phyloP scores from a whole-genome alignment of 352 stramenopile genomes.

The Pythium sp. region DNA sequence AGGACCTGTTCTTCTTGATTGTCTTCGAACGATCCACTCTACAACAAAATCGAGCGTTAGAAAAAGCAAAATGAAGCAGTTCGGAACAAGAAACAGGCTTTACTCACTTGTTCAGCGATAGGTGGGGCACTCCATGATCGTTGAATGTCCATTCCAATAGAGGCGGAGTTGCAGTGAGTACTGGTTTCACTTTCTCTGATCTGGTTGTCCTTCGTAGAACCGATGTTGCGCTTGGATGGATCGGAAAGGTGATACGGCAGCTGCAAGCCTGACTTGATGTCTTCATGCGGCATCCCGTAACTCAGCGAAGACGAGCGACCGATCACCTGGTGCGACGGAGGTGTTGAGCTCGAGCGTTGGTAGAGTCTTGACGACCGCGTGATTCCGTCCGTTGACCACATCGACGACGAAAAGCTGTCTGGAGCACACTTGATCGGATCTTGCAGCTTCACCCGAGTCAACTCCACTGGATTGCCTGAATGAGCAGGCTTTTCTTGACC shows the following conservation, averaged over 20 bases:
- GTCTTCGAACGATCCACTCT: constrained; percentile 24
- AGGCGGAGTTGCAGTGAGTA: background rate
- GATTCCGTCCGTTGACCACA: constrained; percentile 69
- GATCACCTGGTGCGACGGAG: constrained; percentile 17
- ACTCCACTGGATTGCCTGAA: constrained; percentile 43
- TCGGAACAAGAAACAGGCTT: background rate
- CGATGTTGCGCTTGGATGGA: background rate
- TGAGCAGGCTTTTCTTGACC: constrained; percentile 37
- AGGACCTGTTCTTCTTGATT: constrained; percentile 35
- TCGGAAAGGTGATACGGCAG: background rate
- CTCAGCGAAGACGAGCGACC: background rate
- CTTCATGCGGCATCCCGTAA: constrained; percentile 2
- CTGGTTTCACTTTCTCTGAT: background rate
- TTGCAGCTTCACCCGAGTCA: constrained; percentile 56
- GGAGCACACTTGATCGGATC: constrained; percentile 34
- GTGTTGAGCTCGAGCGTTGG: constrained; percentile 35
- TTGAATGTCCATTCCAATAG: constrained; percentile 30
- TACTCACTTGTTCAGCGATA: constrained; percentile 35
- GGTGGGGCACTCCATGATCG: constrained; percentile 48
- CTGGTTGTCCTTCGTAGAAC: constrained; percentile 9
- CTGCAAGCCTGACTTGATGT: constrained; percentile 8
- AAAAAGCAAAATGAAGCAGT: background rate
- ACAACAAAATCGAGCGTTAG: background rate
- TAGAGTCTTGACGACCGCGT: constrained; percentile 50
- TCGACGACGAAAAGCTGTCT: constrained; percentile 29